Percentiles rank a stretch among this genome's conserved stretches.
phyloP scores from a whole-genome alignment of 2,329 filamentous ascomycete species.

The Scortechinia acanthostroma region DNA sequence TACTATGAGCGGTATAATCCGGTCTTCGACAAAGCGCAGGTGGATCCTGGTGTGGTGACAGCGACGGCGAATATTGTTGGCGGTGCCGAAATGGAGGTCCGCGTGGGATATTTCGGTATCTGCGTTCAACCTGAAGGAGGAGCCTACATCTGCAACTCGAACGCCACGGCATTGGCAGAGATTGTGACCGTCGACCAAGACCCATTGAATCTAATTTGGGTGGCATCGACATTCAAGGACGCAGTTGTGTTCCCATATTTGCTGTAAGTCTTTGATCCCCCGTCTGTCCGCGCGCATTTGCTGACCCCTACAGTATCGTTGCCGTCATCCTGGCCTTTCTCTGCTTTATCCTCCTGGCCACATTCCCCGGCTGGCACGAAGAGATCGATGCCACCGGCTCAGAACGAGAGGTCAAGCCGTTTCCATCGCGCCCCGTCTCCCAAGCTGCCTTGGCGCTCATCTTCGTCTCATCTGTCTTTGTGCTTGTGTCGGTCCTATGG shows the following conservation, averaged over 20 bases:
- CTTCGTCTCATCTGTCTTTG: constrained; percentile 26
- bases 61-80: constrained; percentile 63
- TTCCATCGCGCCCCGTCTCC: constrained; percentile 38
- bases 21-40: constrained; percentile 52
- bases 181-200: constrained; percentile 61
- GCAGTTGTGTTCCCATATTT: constrained; percentile 65
- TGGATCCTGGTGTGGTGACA: constrained; percentile 52
- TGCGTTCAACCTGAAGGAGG: constrained; percentile 58
- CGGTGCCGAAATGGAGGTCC: constrained; percentile 53
- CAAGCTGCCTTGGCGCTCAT: constrained; percentile 62
- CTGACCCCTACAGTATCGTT: constrained; percentile 40
- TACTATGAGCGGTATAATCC: constrained; percentile 62
- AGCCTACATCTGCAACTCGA: constrained; percentile 61
- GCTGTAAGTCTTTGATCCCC: constrained; percentile 34
- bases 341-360: constrained; percentile 62
- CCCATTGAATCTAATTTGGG: constrained; percentile 65
- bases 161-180: constrained; percentile 58
- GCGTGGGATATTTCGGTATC: constrained; percentile 66
- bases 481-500: constrained; percentile 29
- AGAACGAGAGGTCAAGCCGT: constrained; percentile 45
- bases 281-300: not conserved
- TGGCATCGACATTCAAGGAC: constrained; percentile 64
- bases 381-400: constrained; percentile 34
- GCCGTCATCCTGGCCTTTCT: constrained; percentile 64
- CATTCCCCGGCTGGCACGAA: constrained; percentile 66